These are phyloP conservation scores for Solanum phureja DNA, from an alignment of 257 asterid genomes.

Conservation along the genomic window DNA sequence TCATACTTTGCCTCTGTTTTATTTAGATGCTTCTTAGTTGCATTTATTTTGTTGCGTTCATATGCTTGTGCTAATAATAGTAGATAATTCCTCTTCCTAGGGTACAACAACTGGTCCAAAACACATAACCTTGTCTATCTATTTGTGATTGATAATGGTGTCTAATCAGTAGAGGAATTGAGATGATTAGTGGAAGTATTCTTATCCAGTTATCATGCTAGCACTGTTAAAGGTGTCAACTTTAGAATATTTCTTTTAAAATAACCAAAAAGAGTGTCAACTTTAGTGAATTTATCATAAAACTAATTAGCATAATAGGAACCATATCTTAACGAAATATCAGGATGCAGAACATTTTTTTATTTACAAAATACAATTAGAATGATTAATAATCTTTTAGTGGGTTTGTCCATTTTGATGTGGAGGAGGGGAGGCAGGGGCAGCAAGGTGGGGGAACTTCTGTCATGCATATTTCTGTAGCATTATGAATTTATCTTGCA, in stretches of 20 bases:
- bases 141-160: not conserved
- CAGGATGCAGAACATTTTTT: not conserved
- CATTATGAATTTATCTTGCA: not conserved
- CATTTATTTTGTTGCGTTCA: not conserved
- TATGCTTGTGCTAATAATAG: not conserved
- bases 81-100: not conserved
- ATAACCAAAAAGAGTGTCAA: not conserved
- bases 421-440: not conserved
- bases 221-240: not conserved
- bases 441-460: not conserved
- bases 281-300: not conserved
- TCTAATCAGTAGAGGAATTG: not conserved
- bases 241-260: not conserved
- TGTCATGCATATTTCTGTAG: not conserved
- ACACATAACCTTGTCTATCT: not conserved
- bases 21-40: not conserved
- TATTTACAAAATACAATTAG: not conserved
- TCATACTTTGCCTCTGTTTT: not conserved
- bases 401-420: not conserved
- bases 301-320: not conserved
- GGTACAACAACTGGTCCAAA: not conserved
- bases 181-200: not conserved
- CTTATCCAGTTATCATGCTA: not conserved
- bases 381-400: not conserved
- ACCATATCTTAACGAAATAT: not conserved